Evolutionary conservation across 345 rosid species (phyloP).

Genomic region (Orychophragmus violaceus): DNA sequence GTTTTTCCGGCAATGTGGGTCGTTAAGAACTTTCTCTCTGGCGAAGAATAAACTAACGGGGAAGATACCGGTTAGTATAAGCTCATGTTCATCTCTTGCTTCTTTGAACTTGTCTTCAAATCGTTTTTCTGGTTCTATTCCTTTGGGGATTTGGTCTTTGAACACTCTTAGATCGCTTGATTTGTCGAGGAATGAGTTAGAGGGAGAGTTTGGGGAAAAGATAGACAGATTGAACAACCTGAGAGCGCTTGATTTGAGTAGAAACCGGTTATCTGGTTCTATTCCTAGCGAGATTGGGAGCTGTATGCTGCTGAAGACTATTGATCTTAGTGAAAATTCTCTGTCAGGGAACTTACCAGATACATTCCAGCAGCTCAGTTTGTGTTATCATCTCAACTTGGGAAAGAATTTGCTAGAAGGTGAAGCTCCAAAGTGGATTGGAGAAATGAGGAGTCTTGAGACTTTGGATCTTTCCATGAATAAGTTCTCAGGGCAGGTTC

Average conservation of each 20-base stretch:
- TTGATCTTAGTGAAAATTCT: slow-evolving; percentile 70
- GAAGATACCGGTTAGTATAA: slow-evolving; percentile 61
- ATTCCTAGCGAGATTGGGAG: slow-evolving; percentile 71
- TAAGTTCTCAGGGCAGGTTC: slow-evolving; percentile 57
- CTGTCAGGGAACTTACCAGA: slow-evolving; percentile 62
- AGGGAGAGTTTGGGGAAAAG: slow-evolving; percentile 59
- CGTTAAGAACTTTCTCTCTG: slow-evolving; percentile 58
- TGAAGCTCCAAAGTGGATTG: slow-evolving; percentile 68
- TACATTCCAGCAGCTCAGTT: slow-evolving; percentile 62
- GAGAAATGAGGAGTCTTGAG: slow-evolving; percentile 66
- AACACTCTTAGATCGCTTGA: slow-evolving; percentile 68
- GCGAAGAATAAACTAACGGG: slow-evolving; percentile 69
- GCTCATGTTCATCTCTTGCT: slow-evolving; percentile 64
- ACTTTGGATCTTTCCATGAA: slow-evolving; percentile 75
- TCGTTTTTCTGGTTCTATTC: slow-evolving; percentile 62
- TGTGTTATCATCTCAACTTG: slow-evolving; percentile 56
- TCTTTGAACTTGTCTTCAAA: slow-evolving; percentile 61
- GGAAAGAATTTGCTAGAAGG: slow-evolving; percentile 53
- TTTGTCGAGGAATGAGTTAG: slow-evolving; percentile 64
- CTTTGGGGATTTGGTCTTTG: slow-evolving; percentile 65
- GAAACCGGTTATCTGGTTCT: slow-evolving; percentile 49
- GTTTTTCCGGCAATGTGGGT: slow-evolving; percentile 76
- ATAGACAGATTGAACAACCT: slow-evolving; percentile 57
- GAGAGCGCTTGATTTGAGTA: slow-evolving; percentile 52
- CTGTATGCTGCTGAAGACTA: slow-evolving; percentile 53